A percentile compares a stretch with the other conserved stretches of the same genome.
Conservation (phyloP, 495 filamentous ascomycete genomes). For the Tuber melanosporum region DNA sequence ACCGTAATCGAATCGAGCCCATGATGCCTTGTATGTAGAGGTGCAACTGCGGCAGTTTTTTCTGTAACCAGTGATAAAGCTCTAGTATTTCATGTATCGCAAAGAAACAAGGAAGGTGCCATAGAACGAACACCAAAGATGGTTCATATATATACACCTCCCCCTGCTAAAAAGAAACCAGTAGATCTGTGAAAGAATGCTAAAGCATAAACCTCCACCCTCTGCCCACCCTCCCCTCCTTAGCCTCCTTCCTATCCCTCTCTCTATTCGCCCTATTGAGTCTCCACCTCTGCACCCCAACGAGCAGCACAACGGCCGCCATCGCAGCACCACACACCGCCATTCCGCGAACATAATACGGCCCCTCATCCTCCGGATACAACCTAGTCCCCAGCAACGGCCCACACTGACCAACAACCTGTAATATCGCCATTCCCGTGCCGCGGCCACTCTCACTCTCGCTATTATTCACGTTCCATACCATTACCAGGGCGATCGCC, state of each 20-base stretch:
- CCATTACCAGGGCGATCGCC: conserved; percentile 62
- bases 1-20: not conserved
- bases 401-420: conserved; percentile 64
- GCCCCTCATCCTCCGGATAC: conserved; percentile 55
- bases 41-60: not conserved
- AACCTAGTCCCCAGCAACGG: conserved; percentile 66
- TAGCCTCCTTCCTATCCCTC: conserved; percentile 51
- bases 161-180: not conserved
- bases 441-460: conserved; percentile 65
- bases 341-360: conserved; percentile 63
- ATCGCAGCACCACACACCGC: conserved; percentile 64
- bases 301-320: conserved; percentile 58
- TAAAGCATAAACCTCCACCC: conserved; percentile 37
- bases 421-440: conserved; percentile 63
- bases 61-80: not conserved
- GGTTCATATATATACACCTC: not conserved
- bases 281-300: conserved; percentile 51
- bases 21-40: not conserved
- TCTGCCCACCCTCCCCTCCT: conserved; percentile 35
- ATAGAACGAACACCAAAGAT: not conserved
- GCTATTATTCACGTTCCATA: conserved; percentile 72
- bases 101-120: not conserved
- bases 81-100: not conserved
- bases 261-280: conserved; percentile 58
- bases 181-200: not conserved